Conservation (phyloP, 2,329 filamentous ascomycete species). For the Fusarium domesticum region DNA sequence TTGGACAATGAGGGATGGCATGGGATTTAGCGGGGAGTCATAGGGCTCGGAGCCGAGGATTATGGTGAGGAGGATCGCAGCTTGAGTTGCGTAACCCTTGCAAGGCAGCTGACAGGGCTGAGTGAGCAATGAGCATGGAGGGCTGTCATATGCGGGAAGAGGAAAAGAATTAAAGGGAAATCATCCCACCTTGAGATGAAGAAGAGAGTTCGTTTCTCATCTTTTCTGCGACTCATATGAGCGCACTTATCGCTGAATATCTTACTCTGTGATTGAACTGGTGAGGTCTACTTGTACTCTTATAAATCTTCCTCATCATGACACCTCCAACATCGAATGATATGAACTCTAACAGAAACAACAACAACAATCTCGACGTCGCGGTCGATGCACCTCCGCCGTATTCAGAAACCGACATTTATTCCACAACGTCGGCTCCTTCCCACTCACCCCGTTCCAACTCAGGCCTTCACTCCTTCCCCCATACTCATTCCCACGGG, state of each 20-base stretch:
- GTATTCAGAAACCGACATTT: constrained; percentile 57
- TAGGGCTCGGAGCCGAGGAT: constrained; percentile 16
- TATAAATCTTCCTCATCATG: constrained; percentile 15
- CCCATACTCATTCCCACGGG: constrained; percentile 19
- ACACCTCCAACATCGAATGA: constrained; percentile 13
- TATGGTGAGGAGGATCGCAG: constrained; percentile 5
- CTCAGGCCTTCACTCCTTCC: constrained; percentile 23
- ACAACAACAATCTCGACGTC: constrained; percentile 14
- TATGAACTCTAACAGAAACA: constrained; percentile 13
- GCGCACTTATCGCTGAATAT: no score
- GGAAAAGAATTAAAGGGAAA: not conserved
- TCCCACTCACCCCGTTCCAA: constrained; percentile 22
- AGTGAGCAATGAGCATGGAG: not conserved
- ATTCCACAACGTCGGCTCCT: constrained; percentile 40
- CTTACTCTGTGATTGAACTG: no score
- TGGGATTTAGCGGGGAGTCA: constrained; percentile 16
- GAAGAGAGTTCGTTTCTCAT: no score
- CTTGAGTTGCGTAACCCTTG: constrained; percentile 20
- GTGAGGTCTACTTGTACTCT: no score
- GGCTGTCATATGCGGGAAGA: not conserved
- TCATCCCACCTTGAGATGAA: not conserved
- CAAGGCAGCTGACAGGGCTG: no score
- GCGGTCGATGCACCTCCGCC: constrained; percentile 48
- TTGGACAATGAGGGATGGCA: constrained; percentile 7
- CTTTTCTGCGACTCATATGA: no score